Evolutionary conservation across 768 basidiomycete genomes (phyloP).

Genomic region (Suillus hirtellus): DNA sequence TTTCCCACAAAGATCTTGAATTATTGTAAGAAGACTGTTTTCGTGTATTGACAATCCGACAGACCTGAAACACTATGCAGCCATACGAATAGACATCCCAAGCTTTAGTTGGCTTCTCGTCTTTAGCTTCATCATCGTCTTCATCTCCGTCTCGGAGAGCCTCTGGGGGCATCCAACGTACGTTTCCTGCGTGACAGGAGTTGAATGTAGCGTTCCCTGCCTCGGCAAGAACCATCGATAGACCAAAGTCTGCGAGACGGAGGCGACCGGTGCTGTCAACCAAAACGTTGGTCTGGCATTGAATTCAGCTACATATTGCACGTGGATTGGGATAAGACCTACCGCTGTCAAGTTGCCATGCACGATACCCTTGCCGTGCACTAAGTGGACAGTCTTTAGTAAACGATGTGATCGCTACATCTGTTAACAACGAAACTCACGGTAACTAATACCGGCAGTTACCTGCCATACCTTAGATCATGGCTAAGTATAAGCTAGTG

Average conservation of each 20-base stretch:
- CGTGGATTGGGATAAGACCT: conserved; percentile 6
- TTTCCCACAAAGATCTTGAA: conserved; percentile 27
- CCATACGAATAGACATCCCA: conserved; percentile 6
- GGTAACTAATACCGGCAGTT: conserved; percentile 23
- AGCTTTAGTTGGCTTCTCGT: conserved; percentile 19
- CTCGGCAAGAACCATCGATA: conserved; percentile 34
- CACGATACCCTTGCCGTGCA: conserved; percentile 30
- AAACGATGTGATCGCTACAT: too few species aligned
- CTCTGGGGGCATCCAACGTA: conserved; percentile 21
- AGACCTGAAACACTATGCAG: not conserved
- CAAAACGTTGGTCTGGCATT: conserved; percentile 36
- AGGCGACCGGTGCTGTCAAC: conserved; percentile 33
- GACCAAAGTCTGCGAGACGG: conserved; percentile 39
- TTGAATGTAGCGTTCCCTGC: conserved; percentile 29
- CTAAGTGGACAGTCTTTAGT: not conserved
- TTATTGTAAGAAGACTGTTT: not conserved
- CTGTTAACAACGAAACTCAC: conserved; percentile 7
- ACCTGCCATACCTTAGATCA: conserved; percentile 9
- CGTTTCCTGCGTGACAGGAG: conserved; percentile 11
- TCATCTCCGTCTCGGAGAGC: conserved; percentile 5
- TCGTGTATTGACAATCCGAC: not conserved
- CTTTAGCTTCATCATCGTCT: not conserved
- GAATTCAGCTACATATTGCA: conserved; percentile 4
- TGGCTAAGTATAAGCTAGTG: not conserved
- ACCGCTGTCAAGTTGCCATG: conserved; percentile 50